Evolutionary conservation across 805 yeast genomes (phyloP).

Genomic region (Suhomyces faveliae): DNA sequence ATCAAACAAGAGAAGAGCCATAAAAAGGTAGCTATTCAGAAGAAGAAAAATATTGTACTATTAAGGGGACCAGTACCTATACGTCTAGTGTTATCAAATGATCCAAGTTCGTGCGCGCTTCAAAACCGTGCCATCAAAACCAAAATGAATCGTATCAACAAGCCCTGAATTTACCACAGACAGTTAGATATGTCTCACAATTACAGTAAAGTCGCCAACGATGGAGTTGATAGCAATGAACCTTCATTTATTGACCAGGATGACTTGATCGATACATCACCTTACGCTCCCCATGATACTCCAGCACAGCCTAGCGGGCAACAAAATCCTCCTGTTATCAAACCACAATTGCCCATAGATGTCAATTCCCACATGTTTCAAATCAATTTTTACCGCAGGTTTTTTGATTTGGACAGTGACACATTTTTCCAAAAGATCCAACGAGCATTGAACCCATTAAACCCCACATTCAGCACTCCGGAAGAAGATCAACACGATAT

Average conservation of each 20-base stretch:
- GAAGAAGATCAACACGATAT: constrained; percentile 36
- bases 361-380: constrained; percentile 47
- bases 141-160: not conserved
- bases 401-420: constrained; percentile 65
- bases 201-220: constrained; percentile 2
- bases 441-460: constrained; percentile 57
- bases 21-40: too few species aligned
- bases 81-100: not conserved
- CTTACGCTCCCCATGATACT: constrained; percentile 9
- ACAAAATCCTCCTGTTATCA: constrained; percentile 14
- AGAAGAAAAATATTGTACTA: not conserved
- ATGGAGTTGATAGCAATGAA: not conserved
- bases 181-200: constrained; percentile 5
- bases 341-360: constrained; percentile 28
- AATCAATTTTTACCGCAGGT: constrained; percentile 58
- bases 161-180: not conserved
- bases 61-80: too few species aligned
- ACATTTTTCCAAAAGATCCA: constrained; percentile 57
- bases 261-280: constrained; percentile 14
- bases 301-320: not conserved
- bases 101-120: not conserved
- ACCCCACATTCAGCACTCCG: constrained; percentile 21
- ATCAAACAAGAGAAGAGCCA: too few species aligned
- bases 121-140: not conserved
- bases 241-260: constrained; percentile 16